Percentiles rank a stretch among this genome's conserved stretches.
phyloP scores from a whole-genome alignment of 805 yeast genomes.

The Nakazawaea molendinolei region DNA sequence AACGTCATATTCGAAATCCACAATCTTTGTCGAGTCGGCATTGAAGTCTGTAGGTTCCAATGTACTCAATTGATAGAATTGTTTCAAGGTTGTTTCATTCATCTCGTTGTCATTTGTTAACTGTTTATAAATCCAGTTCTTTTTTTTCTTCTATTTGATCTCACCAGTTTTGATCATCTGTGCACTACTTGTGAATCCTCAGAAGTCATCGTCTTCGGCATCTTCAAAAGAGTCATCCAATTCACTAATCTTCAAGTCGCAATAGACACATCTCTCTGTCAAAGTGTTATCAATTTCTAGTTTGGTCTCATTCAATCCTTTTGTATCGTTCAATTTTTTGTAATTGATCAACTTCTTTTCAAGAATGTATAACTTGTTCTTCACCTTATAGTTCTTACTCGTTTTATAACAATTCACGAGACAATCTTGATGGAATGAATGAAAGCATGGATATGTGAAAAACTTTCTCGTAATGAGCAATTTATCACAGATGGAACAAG shows the following conservation, averaged over 20 bases:
- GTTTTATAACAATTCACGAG: conserved; percentile 52
- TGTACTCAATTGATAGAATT: conserved; percentile 38
- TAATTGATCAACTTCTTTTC: conserved; percentile 34
- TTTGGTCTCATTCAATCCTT: conserved; percentile 23
- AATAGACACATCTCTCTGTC: conserved; percentile 62
- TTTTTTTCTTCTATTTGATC: background rate
- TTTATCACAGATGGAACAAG: conserved; percentile 68
- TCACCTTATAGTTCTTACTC: conserved; percentile 61
- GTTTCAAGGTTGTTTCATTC: conserved; percentile 21
- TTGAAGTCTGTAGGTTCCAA: conserved; percentile 28
- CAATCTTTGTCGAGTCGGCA: conserved; percentile 2
- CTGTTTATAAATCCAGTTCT: background rate
- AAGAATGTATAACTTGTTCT: conserved; percentile 52
- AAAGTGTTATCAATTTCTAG: conserved; percentile 53
- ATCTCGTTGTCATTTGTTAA: no score
- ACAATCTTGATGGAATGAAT: conserved; percentile 87
- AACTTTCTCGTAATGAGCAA: conserved; percentile 69
- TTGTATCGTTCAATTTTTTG: conserved; percentile 4
- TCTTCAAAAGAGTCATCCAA: conserved; percentile 40
- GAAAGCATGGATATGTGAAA: conserved; percentile 82
- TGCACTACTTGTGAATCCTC: background rate
- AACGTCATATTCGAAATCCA: conserved; percentile 13
- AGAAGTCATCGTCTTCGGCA: conserved; percentile 3
- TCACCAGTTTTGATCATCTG: background rate
- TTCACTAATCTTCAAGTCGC: conserved; percentile 64